phyloP scores from a whole-genome alignment of 345 rosid genomes.

The Euphorbia tirucalli region DNA sequence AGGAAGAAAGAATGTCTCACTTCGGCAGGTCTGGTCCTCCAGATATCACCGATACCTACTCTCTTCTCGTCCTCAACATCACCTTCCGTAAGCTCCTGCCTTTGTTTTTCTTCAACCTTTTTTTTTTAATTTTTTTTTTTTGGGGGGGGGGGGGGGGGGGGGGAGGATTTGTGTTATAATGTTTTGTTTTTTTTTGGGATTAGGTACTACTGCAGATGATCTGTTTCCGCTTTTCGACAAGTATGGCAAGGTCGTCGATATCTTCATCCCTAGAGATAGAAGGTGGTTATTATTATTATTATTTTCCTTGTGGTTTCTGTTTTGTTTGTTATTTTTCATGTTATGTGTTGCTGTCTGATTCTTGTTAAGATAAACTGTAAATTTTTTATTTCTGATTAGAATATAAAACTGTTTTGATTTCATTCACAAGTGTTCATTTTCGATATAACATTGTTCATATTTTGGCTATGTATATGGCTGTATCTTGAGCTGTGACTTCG shows the following conservation, averaged over 20 bases:
- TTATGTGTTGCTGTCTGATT: not conserved
- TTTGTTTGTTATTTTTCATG: not conserved
- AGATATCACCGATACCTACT: constrained; percentile 65
- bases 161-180: not conserved
- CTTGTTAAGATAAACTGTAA: not conserved
- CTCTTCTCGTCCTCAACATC: constrained; percentile 72
- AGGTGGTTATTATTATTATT: constrained; percentile 33
- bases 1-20: constrained; percentile 52
- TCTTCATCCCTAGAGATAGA: constrained; percentile 82
- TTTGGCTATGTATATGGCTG: not conserved
- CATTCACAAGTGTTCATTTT: not conserved
- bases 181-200: not conserved
- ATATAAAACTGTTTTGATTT: not conserved
- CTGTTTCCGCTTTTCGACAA: constrained; percentile 79
- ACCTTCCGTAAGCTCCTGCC: constrained; percentile 57
- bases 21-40: constrained; percentile 82
- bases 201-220: constrained; percentile 86
- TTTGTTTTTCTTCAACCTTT: not conserved
- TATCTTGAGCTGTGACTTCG: not conserved
- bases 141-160: too few relatives aligned
- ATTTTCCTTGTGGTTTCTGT: not conserved
- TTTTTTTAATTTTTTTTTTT: too few relatives aligned
- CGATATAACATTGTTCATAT: not conserved
- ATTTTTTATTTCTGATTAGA: not conserved
- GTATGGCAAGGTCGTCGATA: constrained; percentile 87